Evolutionary conservation across 495 filamentous ascomycete species (phyloP).

Genomic region (Penicillium atrosanguineum): DNA sequence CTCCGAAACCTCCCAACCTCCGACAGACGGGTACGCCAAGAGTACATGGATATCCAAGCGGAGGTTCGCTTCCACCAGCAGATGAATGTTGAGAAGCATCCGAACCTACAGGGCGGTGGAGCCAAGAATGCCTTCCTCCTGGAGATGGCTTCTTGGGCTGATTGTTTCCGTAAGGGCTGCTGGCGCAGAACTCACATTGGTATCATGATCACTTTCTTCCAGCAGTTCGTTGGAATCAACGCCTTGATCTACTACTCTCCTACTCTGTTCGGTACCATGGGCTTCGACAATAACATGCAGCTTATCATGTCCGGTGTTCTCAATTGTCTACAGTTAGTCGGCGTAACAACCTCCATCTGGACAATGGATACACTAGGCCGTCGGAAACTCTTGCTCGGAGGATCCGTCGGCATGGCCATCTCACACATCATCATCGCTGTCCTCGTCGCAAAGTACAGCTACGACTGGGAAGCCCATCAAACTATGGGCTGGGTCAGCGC

Average conservation of each 20-base stretch:
- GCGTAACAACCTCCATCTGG: slow-evolving; percentile 47
- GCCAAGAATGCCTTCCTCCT: slow-evolving; percentile 30
- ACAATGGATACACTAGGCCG: slow-evolving; percentile 49
- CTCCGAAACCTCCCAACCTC: slow-evolving; percentile 42
- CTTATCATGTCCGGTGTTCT: slow-evolving; percentile 59
- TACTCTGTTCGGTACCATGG: slow-evolving; percentile 57
- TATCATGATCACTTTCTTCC: slow-evolving; percentile 54
- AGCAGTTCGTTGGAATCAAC: slow-evolving; percentile 53
- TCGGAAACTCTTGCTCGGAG: slow-evolving; percentile 44
- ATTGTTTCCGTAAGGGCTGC: slow-evolving; percentile 49
- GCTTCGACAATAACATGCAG: slow-evolving; percentile 53
- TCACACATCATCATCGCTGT: slow-evolving; percentile 51
- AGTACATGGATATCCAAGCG: slow-evolving; percentile 51
- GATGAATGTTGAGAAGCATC: slow-evolving; percentile 44
- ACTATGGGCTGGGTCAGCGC: slow-evolving; percentile 49
- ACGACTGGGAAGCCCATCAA: slow-evolving; percentile 44
- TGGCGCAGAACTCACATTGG: slow-evolving; percentile 58
- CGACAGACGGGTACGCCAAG: slow-evolving; percentile 45
- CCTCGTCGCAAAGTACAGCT: slow-evolving; percentile 43
- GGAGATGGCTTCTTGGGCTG: slow-evolving; percentile 46
- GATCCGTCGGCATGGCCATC: slow-evolving; percentile 46
- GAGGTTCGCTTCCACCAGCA: slow-evolving; percentile 51
- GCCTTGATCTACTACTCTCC: slow-evolving; percentile 57
- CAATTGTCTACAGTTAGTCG: slow-evolving; percentile 53
- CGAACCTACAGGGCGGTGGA: slow-evolving; percentile 36